Base-by-base conservation (phyloP, 352 stramenopile genomes). In the Phytophthora crassamura region DNA sequence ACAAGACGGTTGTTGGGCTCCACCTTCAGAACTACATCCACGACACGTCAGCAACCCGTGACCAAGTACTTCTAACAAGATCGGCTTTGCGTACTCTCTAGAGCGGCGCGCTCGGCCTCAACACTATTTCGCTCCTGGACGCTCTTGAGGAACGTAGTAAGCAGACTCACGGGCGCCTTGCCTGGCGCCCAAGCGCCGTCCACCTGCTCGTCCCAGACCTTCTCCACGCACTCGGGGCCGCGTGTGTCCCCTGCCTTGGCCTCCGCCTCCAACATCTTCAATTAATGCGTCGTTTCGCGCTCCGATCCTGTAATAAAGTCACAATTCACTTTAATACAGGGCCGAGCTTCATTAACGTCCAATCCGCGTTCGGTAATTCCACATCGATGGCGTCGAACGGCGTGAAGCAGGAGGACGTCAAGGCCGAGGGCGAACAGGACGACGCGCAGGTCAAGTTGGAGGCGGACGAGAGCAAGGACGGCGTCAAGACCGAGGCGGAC, bases 1-100 rank as follows among this genome's bases (percentile, higher is more conserved):
- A 93, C 84, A 14, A 93, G 76, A 6, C 67, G 48, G 49, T 93
- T 91, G 6, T 77, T 48, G n/a, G 82, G 82, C 59, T 93, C 84
- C 10, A 72, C 40, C 12, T 72, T 58, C 43, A 93, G 40, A 57
- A 93, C 84, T 93, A 16, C 12, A 60, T 10, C 15, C 39, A 59
- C n/a, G 46, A 38, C 30, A 39, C 20, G 18, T 36, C 34, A 59
- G 18, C 30, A 40, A 55, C 25, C 22, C 22, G 3, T 3, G 22
- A 25, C 22, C 22, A 25, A 25, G 22, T 25, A 25, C 22, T 25
- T 25, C 22, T 25, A 25, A 25, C 22, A 25, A 25, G 1, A 25
- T 25, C 22, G 22, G 22, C 22, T 25, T 18, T 16, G 7, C 77
- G 49, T 53, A 93, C 84, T 93, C 22, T 86, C 68, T 43, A 32